Evolutionary conservation across 2,329 filamentous ascomycete species (phyloP).

Genomic region (Pseudogymnoascus sp.): DNA sequence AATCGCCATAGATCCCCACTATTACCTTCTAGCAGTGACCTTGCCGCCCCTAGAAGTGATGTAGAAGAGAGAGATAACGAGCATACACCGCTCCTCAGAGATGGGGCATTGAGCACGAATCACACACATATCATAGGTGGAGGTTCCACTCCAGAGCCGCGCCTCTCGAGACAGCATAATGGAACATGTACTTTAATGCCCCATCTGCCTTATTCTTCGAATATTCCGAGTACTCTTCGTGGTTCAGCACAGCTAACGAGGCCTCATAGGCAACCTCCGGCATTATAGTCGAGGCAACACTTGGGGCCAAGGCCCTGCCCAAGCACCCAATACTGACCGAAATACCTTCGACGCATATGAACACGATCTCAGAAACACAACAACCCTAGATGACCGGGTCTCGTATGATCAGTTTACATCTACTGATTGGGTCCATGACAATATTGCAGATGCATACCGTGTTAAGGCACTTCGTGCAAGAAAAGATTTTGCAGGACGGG

Average conservation of each 20-base stretch:
- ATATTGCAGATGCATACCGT: constrained; percentile 86
- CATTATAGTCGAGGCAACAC: constrained; percentile 47
- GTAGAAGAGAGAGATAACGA: constrained; percentile 19
- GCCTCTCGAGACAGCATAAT: constrained; percentile 24
- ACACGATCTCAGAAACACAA: constrained; percentile 54
- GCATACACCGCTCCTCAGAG: constrained; percentile 23
- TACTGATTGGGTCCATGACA: constrained; percentile 97
- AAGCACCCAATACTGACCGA: constrained; percentile 47
- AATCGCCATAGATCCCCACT: constrained; percentile 5
- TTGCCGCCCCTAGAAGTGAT: neutral
- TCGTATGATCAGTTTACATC: constrained; percentile 99
- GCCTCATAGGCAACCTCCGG: constrained; percentile 25
- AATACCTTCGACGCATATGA: constrained; percentile 36
- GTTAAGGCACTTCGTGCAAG: constrained; percentile 73
- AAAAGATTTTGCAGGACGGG: constrained; percentile 74
- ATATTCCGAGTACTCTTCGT: neutral
- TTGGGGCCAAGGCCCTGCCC: constrained; percentile 52
- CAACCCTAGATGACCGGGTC: constrained; percentile 73
- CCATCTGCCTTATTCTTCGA: neutral
- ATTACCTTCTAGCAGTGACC: constrained; percentile 11
- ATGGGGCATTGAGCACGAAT: constrained; percentile 23
- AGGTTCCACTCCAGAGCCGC: constrained; percentile 17
- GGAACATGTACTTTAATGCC: constrained; percentile 17
- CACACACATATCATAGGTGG: constrained; percentile 21
- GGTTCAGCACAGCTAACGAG: constrained; percentile 1